Evolutionary conservation across 768 basidiomycete species (phyloP), one percentile per base, ranked within the genome.

Genomic region (Lyophyllum semitale): DNA sequence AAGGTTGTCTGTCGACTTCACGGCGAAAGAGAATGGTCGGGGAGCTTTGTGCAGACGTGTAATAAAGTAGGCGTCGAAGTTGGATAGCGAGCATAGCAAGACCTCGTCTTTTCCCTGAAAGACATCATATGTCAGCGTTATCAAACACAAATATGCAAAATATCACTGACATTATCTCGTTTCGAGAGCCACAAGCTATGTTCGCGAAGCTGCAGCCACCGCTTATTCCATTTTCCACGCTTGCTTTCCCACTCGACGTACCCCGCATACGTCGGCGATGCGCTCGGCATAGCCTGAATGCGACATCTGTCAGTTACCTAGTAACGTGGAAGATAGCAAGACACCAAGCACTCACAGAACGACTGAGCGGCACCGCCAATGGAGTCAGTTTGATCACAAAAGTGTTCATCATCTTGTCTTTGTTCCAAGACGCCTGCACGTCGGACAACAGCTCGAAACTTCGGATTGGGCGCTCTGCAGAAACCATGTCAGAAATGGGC

Each of bases 181-280:
- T 98, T 98, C 27, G 92, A 88, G 33, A 96, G 67, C 81, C 87
- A 96, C 51, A 98, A 66, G 56, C 84, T 83, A 59, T 95, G 92
- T 64, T 95, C 93, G 45, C 91, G 81, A 23, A 97, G 81, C 63
- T 88, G 85, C 66, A 99, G 77, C 84, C 88, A 95, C 30, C 93
- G 83, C 72, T 98, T 98, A 53, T 78, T 88, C 97, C 96, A 99
- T 71, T 97, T 97, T 32, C 94, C 94, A 55, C 88, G 84, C 73
- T 96, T 98, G 42, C 77, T 78, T 74, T 96, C 93, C 82, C 87
- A 91, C 68, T 98, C 91, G 23, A 98, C 84, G 64, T 86, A 94
- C 6, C 88, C 77, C 33, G 75, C 73, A 64, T 75, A 70, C 20
- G 68, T 72, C 7, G 81, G 76, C 23, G 80, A 72, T 58, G 72